Base-by-base conservation (phyloP, 2,329 filamentous ascomycete species). In the Diaporthe vaccinii region DNA sequence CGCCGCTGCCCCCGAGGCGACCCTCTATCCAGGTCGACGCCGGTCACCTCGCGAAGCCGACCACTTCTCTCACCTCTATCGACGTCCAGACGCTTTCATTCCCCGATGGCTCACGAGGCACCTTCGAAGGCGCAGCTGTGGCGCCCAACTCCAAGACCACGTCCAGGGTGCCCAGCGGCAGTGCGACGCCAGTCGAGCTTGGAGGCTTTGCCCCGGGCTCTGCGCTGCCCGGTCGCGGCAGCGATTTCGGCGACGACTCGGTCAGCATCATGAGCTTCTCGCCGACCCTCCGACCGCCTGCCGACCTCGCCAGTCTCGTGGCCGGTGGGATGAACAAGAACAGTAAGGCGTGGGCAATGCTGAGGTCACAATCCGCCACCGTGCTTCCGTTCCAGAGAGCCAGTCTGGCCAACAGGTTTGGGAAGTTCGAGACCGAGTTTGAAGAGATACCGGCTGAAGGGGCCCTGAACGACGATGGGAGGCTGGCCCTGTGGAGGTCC, bases 221-320 rank as follows among this genome's bases (percentile, higher is more conserved):
- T 41, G 75, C 75, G 17, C 20, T 76, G 8, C 75, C 75, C 17
- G 72, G 53, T 14, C 67, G 67, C 12, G 65, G 41, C 9, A 65
- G 72, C 34, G 74, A 76, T 12, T 25, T 28, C 72, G 74, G 72
- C 75, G 91, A 93, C 69, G 93, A 94, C 78, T 87, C 87, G 57
- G 90, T 90, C 78, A 95, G 93, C 81, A 82, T 94, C 74, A 88
- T 88, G 83, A 95, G 93, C 84, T 90, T 90, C 80, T 89, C 91
- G 44, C 92, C 92, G 0, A 93, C 89, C 8, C 85, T 88, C 84
- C 92, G 89, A 53, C 89, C 87, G 25, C 88, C 88, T 0, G 92
- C 91, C 4, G 95, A 98, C 78, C 90, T 94, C 36, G 95, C 95
- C 76, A 98, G 96, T 80, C 87, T 98, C 28, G 89, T 98, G 61